Percentiles rank a stretch among this genome's conserved stretches.
Evolutionary conservation across 306 rosid species (phyloP).

Genomic region (Senna siamea): DNA sequence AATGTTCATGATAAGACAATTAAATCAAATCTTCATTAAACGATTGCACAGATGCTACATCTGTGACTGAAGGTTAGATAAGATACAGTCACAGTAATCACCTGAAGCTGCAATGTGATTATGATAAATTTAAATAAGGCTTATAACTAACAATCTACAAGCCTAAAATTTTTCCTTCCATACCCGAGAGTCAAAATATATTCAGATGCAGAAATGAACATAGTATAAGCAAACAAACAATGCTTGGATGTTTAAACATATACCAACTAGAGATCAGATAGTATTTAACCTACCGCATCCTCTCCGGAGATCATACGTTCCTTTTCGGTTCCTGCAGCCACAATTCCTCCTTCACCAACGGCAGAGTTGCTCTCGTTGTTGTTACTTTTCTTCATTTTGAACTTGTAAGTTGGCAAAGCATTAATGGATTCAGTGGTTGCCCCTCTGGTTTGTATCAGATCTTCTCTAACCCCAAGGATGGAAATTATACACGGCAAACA

Average conservation of each 20-base stretch:
- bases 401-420: conserved; percentile 80
- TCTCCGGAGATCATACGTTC: conserved; percentile 77
- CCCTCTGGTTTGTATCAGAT: conserved; percentile 65
- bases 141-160: conserved; percentile 9
- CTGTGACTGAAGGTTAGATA: not conserved
- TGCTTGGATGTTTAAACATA: conserved; percentile 6
- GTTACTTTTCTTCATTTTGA: conserved; percentile 64
- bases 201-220: not conserved
- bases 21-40: not conserved
- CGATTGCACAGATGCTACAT: not conserved
- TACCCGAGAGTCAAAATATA: not conserved
- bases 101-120: not conserved
- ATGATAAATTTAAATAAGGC: not conserved
- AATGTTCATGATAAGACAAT: not conserved
- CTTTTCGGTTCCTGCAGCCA: conserved; percentile 82
- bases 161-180: not conserved
- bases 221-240: not conserved
- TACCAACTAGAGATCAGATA: conserved; percentile 10
- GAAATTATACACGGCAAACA: conserved; percentile 90
- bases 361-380: conserved; percentile 48
- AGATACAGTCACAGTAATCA: conserved; percentile 3
- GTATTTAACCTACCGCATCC: conserved; percentile 76
- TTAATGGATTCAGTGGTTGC: conserved; percentile 76
- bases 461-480: conserved; percentile 76
- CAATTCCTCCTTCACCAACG: conserved; percentile 68